Evolutionary conservation across 306 rosid genomes (phyloP).

Genomic region (Begonia fuchsioides): DNA sequence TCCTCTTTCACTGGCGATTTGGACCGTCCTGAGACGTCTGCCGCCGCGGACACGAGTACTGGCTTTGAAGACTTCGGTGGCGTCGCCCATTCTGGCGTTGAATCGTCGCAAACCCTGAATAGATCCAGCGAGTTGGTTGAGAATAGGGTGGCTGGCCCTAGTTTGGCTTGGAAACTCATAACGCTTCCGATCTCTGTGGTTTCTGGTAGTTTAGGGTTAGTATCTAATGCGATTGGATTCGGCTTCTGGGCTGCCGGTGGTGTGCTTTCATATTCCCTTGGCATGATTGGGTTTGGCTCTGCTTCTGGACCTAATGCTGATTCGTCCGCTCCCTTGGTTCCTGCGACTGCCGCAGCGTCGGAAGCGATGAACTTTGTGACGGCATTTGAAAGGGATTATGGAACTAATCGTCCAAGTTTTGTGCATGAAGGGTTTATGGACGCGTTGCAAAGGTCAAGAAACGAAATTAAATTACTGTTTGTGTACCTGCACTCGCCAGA

Average conservation of each 20-base stretch:
- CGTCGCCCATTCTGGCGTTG: conserved; percentile 3
- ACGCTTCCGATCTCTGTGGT: conserved; percentile 69
- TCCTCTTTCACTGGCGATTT: conserved; percentile 37
- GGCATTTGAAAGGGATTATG: conserved; percentile 65
- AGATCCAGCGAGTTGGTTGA: conserved; percentile 19
- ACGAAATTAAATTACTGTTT: conserved; percentile 51
- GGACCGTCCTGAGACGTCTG: conserved; percentile 3
- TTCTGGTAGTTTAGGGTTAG: conserved; percentile 66
- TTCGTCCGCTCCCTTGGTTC: conserved; percentile 39
- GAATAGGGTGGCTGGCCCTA: conserved; percentile 23
- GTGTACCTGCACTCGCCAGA: conserved; percentile 95
- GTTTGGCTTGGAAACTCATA: conserved; percentile 68
- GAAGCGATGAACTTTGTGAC: conserved; percentile 64
- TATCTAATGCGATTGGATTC: conserved; percentile 71
- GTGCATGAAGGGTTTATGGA: conserved; percentile 84
- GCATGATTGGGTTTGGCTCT: conserved; percentile 51
- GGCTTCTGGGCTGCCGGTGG: conserved; percentile 98
- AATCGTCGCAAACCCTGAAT: conserved; percentile 1
- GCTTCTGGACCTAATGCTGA: conserved; percentile 14
- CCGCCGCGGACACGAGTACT: conserved; percentile 6
- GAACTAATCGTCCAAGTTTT: conserved; percentile 43
- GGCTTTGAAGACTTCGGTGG: conserved; percentile 1
- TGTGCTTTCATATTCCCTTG: conserved; percentile 70
- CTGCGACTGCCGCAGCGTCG: conserved; percentile 42
- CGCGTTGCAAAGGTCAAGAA: conserved; percentile 77